These are phyloP conservation scores for Collariella sp. DNA, from an alignment of 495 filamentous ascomycete genomes.

Conservation along the genomic window DNA sequence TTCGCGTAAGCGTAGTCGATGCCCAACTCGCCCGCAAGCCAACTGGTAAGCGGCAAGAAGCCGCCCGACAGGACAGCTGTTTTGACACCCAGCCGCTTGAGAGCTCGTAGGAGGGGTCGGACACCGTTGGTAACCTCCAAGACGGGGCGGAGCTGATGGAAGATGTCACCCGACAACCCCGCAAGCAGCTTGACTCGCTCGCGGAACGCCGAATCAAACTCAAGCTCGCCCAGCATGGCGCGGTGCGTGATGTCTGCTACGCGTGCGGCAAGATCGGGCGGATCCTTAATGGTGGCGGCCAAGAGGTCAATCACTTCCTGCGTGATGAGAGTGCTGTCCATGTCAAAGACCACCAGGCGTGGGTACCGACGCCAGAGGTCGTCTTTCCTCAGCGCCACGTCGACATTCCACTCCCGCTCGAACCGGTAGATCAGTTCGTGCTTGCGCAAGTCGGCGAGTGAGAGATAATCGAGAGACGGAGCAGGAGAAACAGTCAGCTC, in stretches of 20 bases:
- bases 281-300: slow-evolving; percentile 57
- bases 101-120: slow-evolving; percentile 55
- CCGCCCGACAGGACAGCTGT: slow-evolving; percentile 88
- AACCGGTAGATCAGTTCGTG: slow-evolving; percentile 75
- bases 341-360: slow-evolving; percentile 86
- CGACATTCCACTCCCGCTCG: slow-evolving; percentile 80
- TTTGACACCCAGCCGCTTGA: slow-evolving; percentile 71
- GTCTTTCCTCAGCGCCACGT: slow-evolving; percentile 65
- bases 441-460: slow-evolving; percentile 59
- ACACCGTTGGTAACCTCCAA: slow-evolving; percentile 79
- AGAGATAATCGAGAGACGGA: slow-evolving; percentile 57
- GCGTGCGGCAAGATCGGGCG: slow-evolving; percentile 50
- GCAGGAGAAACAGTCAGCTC: slow-evolving; percentile 63
- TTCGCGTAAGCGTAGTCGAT: slow-evolving; percentile 86
- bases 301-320: slow-evolving; percentile 97
- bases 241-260: slow-evolving; percentile 70
- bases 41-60: slow-evolving; percentile 79
- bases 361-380: slow-evolving; percentile 66
- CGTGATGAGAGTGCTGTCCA: slow-evolving; percentile 93
- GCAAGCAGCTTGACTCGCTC: slow-evolving; percentile 72
- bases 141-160: slow-evolving; percentile 62
- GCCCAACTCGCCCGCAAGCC: slow-evolving; percentile 70
- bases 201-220: slow-evolving; percentile 74
- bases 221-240: slow-evolving; percentile 95
- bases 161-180: slow-evolving; percentile 70